phyloP scores from a whole-genome alignment of 1,139 yeast species.

The Suhomyces bokatorum region DNA sequence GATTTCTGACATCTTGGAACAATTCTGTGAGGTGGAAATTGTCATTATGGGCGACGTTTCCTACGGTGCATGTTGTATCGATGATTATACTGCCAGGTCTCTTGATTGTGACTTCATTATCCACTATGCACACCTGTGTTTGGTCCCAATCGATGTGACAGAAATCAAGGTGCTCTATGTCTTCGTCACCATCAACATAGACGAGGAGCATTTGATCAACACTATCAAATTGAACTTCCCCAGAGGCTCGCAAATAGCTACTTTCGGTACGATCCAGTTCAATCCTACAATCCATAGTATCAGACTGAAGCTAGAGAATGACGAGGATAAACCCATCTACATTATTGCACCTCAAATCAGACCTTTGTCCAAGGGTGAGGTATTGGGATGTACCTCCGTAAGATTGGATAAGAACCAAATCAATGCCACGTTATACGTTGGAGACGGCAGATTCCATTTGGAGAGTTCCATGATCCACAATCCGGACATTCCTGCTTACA shows the following conservation, averaged over 20 bases:
- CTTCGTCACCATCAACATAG: slow-evolving; percentile 92
- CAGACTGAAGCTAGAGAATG: slow-evolving; percentile 55
- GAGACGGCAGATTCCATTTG: slow-evolving; percentile 95
- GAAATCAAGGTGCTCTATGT: slow-evolving; percentile 86
- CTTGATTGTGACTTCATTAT: slow-evolving; percentile 91
- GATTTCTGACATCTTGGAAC: slow-evolving; percentile 86
- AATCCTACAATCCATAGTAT: slow-evolving; percentile 90
- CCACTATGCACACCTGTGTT: slow-evolving; percentile 96
- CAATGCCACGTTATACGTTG: slow-evolving; percentile 85
- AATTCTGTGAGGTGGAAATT: slow-evolving; percentile 84
- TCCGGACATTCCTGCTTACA: slow-evolving; percentile 86
- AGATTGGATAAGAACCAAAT: slow-evolving; percentile 60
- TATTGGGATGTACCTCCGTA: slow-evolving; percentile 94
- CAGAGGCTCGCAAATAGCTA: slow-evolving; percentile 62
- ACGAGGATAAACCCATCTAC: slow-evolving; percentile 53
- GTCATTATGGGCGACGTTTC: slow-evolving; percentile 98
- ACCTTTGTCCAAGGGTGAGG: slow-evolving; percentile 95
- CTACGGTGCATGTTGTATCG: slow-evolving; percentile 98
- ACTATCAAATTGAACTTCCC: slow-evolving; percentile 74
- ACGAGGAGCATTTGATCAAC: slow-evolving; percentile 74
- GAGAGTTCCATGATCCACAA: slow-evolving; percentile 98
- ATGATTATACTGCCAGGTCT: slow-evolving; percentile 91
- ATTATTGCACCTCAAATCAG: slow-evolving; percentile 85
- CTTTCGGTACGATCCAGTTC: slow-evolving; percentile 95
- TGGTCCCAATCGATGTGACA: slow-evolving; percentile 93